Evolutionary conservation across 23 red algal genomes (phyloP), one percentile per base, ranked within the genome.

Genomic region (Gracilaria vermiculophylla): DNA sequence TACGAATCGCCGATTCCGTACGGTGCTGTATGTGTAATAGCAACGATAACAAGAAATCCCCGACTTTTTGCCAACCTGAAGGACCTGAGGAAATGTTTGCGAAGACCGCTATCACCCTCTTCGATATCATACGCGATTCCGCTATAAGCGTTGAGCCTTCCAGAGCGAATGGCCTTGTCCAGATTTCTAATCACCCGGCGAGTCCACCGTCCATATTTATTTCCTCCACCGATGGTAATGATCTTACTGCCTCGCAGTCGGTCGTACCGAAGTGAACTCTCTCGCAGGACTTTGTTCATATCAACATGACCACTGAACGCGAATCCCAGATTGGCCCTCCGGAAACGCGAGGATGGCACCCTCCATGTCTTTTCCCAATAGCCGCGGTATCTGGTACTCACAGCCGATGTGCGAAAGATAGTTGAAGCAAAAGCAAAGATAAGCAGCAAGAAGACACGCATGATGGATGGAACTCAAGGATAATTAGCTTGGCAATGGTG

Each of bases 121-220:
- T 87, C 82, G 14, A 87, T 74, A 28, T 87, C 82, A 40, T 87
- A 87, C 10, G 13, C 13, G 25, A 87, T 87, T 27, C 82, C 82
- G 20, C 19, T 3, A 58, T 60, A 87, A 29, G 3, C 17, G 15
- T 4, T 2, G 16, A 87, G 24, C 1, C 15, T 3, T 1, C 82
- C 82, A 14, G 6, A 16, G 44, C 1, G 3, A 57, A 87, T 87
- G 17, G 82, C 82, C 1, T 0, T 0, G 43, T 87, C 39, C 0
- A 87, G 3, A 3, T 53, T 1, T 3, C 0, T 3, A 61, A 87
- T 72, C 4, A 1, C 24, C 1, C 12, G 15, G 9, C 13, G 27
- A 2, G 82, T 76, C 62, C 61, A 87, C 5, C 37, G 1, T 0
- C 82, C 82, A 37, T 87, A 33, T 19, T 52, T 3, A 23, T 87